Evolutionary conservation across 164 flowering plant genomes (phyloP).

Genomic region (Tetracentron sinense): DNA sequence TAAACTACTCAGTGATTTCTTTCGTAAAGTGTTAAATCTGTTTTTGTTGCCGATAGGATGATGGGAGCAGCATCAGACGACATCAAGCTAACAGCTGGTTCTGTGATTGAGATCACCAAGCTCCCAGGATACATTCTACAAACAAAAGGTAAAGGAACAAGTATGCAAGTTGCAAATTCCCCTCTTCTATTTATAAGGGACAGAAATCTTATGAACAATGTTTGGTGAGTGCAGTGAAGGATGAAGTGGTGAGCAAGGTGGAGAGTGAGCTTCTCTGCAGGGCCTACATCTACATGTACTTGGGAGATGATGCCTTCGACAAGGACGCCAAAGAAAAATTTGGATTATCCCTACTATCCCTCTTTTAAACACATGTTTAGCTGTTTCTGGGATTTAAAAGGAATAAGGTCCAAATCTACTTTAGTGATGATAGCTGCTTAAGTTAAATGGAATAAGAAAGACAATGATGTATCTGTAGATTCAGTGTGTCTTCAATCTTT

Average conservation of each 20-base stretch:
- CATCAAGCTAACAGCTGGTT: slow-evolving; percentile 52
- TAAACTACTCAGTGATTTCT: too few species aligned
- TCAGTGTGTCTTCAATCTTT: too few species aligned
- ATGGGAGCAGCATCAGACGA: slow-evolving; percentile 50
- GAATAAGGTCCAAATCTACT: slow-evolving; percentile 16
- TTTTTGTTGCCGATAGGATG: slow-evolving; percentile 32
- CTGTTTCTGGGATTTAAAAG: neutral
- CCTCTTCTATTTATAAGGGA: too few species aligned
- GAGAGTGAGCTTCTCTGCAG: slow-evolving; percentile 69
- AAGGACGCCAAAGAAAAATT: slow-evolving; percentile 60
- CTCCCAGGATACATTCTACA: slow-evolving; percentile 52
- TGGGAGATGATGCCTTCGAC: slow-evolving; percentile 64
- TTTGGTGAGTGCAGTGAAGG: slow-evolving; percentile 40
- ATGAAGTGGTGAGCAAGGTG: slow-evolving; percentile 48
- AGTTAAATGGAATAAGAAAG: neutral
- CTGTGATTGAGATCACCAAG: slow-evolving; percentile 45
- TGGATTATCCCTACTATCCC: slow-evolving; percentile 46
- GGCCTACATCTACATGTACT: slow-evolving; percentile 49
- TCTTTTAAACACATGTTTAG: slow-evolving; percentile 23
- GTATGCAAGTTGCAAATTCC: too few species aligned
- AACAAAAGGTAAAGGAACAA: slow-evolving; percentile 38
- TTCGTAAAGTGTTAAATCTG: too few species aligned
- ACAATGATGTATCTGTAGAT: neutral
- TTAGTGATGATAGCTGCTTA: neutral
- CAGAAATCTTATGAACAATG: too few species aligned